A percentile compares a stretch with the other conserved stretches of the same genome.
phyloP scores from a whole-genome alignment of 192 early-diverging fungal genomes.

The Coemansia sp. region DNA sequence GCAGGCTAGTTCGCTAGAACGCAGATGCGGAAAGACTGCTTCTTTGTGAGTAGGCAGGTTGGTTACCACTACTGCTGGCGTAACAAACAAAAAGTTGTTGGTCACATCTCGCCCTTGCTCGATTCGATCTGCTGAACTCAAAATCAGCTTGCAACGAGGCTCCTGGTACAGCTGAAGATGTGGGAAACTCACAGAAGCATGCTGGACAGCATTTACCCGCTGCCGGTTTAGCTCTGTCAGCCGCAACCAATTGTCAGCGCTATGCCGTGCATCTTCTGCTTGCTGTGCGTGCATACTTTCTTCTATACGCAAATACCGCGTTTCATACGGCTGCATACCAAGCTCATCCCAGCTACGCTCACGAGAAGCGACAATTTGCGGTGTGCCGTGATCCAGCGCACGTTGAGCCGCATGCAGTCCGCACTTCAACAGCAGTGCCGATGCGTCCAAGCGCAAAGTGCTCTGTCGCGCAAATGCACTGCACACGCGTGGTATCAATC shows the following conservation, averaged over 20 bases:
- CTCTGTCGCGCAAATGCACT: neutral
- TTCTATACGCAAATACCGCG: conserved; percentile 8
- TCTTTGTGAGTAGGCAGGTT: conserved; percentile 16
- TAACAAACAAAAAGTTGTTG: conserved; percentile 34
- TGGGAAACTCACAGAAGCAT: too few species aligned
- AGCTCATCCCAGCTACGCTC: conserved; percentile 24
- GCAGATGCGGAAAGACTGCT: conserved; percentile 29
- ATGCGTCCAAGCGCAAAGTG: neutral
- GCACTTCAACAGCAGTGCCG: too few species aligned
- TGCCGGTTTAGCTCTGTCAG: conserved; percentile 11
- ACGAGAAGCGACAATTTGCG: neutral
- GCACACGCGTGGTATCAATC: neutral
- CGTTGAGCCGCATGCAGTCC: too few species aligned
- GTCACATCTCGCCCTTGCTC: neutral
- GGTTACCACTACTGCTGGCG: conserved; percentile 30
- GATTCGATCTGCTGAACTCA: too few species aligned
- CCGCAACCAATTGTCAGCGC: conserved; percentile 25
- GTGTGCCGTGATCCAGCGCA: too few species aligned
- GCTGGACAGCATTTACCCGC: conserved; percentile 11
- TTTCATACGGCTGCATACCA: conserved; percentile 22
- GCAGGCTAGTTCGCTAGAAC: neutral
- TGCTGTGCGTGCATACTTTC: neutral
- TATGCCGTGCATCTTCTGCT: neutral
- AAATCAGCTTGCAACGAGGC: too few species aligned
- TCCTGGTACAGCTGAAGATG: too few species aligned